phyloP scores from a whole-genome alignment of 805 yeast genomes.

The Millerozyma miso region DNA sequence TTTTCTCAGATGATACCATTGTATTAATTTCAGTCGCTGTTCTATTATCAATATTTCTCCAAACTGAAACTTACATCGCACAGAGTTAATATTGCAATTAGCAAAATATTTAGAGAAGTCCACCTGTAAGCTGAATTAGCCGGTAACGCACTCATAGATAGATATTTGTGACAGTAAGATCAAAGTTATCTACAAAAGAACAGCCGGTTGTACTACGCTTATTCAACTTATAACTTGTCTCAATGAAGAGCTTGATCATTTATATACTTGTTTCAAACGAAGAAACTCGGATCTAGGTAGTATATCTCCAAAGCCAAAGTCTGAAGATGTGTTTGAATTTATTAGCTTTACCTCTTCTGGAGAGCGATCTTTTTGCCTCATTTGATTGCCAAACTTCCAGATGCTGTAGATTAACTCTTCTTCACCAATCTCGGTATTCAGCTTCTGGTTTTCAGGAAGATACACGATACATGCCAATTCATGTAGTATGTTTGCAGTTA shows the following conservation, averaged over 20 bases:
- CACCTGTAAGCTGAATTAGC: no score
- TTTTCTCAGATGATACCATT: neutral
- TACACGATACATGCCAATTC: constrained; percentile 60
- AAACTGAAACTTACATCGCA: no score
- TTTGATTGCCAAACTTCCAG: constrained; percentile 50
- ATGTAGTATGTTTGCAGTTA: constrained; percentile 74
- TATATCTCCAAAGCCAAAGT: constrained; percentile 42
- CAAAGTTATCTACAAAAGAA: no score
- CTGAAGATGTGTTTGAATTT: constrained; percentile 20
- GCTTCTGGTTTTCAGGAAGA: constrained; percentile 5
- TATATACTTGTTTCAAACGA: constrained; percentile 40
- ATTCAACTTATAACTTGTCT: neutral
- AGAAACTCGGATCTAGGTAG: constrained; percentile 41
- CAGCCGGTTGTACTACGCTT: no score
- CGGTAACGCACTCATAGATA: no score
- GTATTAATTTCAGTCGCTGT: no score
- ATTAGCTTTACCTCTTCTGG: constrained; percentile 55
- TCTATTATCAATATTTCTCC: no score
- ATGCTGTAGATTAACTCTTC: constrained; percentile 62
- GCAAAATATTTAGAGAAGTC: no score
- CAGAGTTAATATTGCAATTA: no score
- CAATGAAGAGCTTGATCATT: constrained; percentile 5
- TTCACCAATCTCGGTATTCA: constrained; percentile 44
- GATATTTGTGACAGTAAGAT: no score
- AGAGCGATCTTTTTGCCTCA: constrained; percentile 44